Conservation (phyloP, 768 basidiomycete species). For the Tylopilus rubrobrunneus region DNA sequence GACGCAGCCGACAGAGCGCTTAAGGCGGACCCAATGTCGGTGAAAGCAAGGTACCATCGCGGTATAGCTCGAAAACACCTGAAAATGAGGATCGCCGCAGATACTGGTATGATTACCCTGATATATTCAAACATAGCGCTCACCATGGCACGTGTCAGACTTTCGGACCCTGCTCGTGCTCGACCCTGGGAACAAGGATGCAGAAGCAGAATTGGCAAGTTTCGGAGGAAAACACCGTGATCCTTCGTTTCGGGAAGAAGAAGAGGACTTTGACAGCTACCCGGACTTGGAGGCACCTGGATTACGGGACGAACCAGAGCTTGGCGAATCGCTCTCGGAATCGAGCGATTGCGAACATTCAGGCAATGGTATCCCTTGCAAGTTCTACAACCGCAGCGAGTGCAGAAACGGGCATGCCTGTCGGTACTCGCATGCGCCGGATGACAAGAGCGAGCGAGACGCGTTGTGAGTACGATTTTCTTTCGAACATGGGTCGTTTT, state of each 20-base stretch:
- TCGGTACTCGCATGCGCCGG: conserved; percentile 50
- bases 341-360: conserved; percentile 51
- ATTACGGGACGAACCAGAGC: conserved; percentile 25
- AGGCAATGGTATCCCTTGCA: conserved; percentile 51
- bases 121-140: not conserved
- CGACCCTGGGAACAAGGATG: conserved; percentile 25
- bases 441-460: conserved; percentile 52
- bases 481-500: not conserved
- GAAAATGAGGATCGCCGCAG: conserved; percentile 17
- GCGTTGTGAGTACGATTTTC: conserved; percentile 42
- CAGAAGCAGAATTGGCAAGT: conserved; percentile 13
- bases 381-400: conserved; percentile 53
- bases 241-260: not conserved
- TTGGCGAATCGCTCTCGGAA: conserved; percentile 45
- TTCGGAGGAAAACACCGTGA: not conserved
- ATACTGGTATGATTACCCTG: conserved; percentile 15
- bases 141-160: conserved; percentile 17
- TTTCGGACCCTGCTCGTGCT: conserved; percentile 22
- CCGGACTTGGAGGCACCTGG: conserved; percentile 16
- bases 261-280: not conserved
- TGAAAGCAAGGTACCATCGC: conserved; percentile 35
- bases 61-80: conserved; percentile 32
- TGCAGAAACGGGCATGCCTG: conserved; percentile 43
- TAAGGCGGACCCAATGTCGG: conserved; percentile 25
- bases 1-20: conserved; percentile 28